Conservation (phyloP, 169 alveolate species). For the Eimeria acervulina region DNA sequence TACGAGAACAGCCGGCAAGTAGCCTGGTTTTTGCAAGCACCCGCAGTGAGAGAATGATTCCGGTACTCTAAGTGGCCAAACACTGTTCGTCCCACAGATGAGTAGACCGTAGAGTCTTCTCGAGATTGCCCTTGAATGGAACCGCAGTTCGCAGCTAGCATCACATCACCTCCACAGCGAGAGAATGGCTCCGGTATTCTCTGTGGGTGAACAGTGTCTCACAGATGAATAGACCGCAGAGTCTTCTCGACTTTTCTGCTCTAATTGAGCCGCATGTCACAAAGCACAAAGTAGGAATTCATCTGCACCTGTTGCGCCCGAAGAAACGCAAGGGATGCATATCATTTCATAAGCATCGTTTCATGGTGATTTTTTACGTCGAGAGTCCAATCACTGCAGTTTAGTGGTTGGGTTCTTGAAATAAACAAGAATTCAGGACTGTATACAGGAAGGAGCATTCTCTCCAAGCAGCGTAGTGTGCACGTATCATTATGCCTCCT, state of each 20-base stretch:
- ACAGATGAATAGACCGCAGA: background rate
- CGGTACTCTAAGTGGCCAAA: background rate
- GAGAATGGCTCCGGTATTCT: background rate
- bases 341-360: background rate
- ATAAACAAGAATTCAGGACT: no score
- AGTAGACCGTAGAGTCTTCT: background rate
- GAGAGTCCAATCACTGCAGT: background rate
- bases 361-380: background rate
- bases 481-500: background rate
- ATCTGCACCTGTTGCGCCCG: background rate
- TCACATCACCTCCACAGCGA: background rate
- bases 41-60: conserved; percentile 4
- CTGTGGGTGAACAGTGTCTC: background rate
- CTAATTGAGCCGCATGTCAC: background rate
- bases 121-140: background rate
- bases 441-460: no score
- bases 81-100: background rate
- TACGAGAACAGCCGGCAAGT: background rate
- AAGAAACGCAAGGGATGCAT: background rate
- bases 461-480: background rate
- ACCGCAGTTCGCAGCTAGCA: background rate
- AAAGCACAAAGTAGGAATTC: background rate
- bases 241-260: background rate
- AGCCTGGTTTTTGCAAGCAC: background rate
- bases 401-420: no score